phyloP scores from a whole-genome alignment of 352 stramenopile genomes.

The Pythium utonaiense region DNA sequence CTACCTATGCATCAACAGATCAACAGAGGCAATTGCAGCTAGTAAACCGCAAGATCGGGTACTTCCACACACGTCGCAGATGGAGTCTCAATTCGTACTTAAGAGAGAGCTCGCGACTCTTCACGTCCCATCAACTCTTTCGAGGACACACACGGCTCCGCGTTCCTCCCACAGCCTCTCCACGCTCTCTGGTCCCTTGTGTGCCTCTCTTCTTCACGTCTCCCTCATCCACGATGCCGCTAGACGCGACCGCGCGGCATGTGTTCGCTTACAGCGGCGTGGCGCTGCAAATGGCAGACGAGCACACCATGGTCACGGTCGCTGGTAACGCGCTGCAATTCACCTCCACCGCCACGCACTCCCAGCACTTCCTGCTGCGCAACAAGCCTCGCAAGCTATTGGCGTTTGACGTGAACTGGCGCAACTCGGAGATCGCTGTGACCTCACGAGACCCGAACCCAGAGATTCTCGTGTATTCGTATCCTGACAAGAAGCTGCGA shows the following conservation, averaged over 20 bases:
- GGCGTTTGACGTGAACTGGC: slow-evolving; percentile 66
- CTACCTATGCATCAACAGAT: too few species aligned
- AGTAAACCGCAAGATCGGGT: too few species aligned
- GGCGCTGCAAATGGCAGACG: slow-evolving; percentile 60
- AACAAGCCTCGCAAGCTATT: slow-evolving; percentile 49
- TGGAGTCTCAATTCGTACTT: background rate
- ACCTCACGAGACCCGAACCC: slow-evolving; percentile 47
- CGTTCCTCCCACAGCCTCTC: background rate
- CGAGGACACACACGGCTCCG: too few species aligned
- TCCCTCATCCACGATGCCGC: slow-evolving; percentile 23
- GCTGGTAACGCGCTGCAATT: slow-evolving; percentile 70
- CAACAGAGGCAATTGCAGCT: too few species aligned
- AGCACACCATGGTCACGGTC: slow-evolving; percentile 58
- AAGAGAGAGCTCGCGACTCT: background rate
- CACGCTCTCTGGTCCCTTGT: background rate
- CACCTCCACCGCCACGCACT: slow-evolving; percentile 50
- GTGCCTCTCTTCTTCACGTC: background rate
- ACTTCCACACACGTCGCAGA: background rate
- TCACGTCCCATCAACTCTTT: background rate
- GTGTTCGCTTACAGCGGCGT: slow-evolving; percentile 60
- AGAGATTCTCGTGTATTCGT: slow-evolving; percentile 62
- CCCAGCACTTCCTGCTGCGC: slow-evolving; percentile 63
- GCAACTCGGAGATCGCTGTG: slow-evolving; percentile 49
- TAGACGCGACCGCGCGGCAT: slow-evolving; percentile 61
- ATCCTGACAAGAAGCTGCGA: slow-evolving; percentile 73